Evolutionary conservation across 202 grass and related monocot species (phyloP), one percentile per base, ranked within the genome.

Genomic region (Sporobolus alterniflorus): DNA sequence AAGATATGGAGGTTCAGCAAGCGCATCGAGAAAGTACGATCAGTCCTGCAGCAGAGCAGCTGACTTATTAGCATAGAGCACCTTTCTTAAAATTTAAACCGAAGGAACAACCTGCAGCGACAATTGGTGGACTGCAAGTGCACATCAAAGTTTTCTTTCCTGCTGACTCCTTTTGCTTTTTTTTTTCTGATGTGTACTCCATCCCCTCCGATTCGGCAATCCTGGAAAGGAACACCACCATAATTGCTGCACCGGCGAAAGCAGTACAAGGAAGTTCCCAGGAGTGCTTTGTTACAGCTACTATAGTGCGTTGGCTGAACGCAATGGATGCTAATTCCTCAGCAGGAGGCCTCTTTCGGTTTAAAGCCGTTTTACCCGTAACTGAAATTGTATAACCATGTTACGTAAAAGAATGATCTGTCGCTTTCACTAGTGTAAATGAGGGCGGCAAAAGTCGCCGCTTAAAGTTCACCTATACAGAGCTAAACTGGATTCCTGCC

Each of bases 181-280:
- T 47, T 66, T 79, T 28, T 33, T 7, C 40, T 79, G 74, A 67
- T 31, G 48, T 36, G 71, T 52, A 64, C 25, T 46, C 29, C 11
- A 43, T 76, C 66, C 57, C 66, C 7, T 41, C 48, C 46, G 73
- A 82, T 85, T 60, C 71, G 57, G 73, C 48, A 77, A 86, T 73
- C 82, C 21, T 25, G 57, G 18, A 75, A 90, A 73, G 73, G 36
- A 47, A 63, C 74, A 21, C 22, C 59, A 25, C 17, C 51, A 87
- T 87, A 56, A 75, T 90, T 74, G 34, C 34, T 31, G 73, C 42
- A 90, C 36, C 67, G 68, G 64, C 51, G 60, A 63, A 75, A 79
- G 62, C n/a, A 74, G 31, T 14, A 55, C 21, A 43, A 68, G 7
- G 36, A 43, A 68, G 11, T 32, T 63, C 60, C 25, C 16, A 18